phyloP scores from a whole-genome alignment of 2,329 filamentous ascomycete genomes.

The Emericellopsis cladophorae region DNA sequence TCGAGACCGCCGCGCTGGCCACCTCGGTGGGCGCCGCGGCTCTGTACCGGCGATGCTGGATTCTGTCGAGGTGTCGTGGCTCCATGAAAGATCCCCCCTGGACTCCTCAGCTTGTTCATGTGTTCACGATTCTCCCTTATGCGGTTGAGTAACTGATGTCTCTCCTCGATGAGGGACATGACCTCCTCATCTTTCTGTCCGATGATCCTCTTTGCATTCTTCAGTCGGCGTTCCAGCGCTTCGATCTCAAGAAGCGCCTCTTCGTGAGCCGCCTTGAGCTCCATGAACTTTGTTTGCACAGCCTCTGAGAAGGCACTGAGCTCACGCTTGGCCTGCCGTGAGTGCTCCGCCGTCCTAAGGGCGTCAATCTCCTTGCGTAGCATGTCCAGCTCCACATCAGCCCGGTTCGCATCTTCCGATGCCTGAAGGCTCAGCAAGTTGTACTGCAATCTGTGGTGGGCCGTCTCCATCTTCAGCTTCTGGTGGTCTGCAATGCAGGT shows the following conservation, averaged over 20 bases:
- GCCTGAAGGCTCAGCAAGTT: constrained; percentile 75
- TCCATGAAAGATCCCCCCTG: constrained; percentile 54
- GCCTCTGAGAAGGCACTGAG: constrained; percentile 38
- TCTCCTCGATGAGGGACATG: constrained; percentile 58
- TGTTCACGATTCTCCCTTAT: constrained; percentile 87
- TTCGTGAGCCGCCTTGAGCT: constrained; percentile 56
- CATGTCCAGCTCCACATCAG: constrained; percentile 85
- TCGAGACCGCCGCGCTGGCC: constrained; percentile 10
- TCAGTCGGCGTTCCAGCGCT: constrained; percentile 49
- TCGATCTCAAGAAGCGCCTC: constrained; percentile 54
- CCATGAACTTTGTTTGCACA: constrained; percentile 39
- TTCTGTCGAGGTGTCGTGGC: constrained; percentile 46
- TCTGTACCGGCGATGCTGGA: constrained; percentile 2
- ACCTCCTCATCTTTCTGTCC: constrained; percentile 67
- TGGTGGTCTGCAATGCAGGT: constrained; percentile 41
- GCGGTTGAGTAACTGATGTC: constrained; percentile 63
- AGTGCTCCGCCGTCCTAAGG: constrained; percentile 60
- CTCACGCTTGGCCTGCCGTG: constrained; percentile 45
- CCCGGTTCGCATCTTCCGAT: constrained; percentile 72
- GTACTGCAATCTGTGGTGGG: constrained; percentile 84
- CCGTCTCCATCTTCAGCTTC: constrained; percentile 64
- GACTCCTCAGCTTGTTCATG: constrained; percentile 65
- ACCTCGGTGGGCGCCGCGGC: constrained; percentile 35
- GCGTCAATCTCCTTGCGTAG: constrained; percentile 80
- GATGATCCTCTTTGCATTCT: constrained; percentile 66